Evolutionary conservation across 176 grass and related monocot species (phyloP).

Genomic region (Phragmites australis): DNA sequence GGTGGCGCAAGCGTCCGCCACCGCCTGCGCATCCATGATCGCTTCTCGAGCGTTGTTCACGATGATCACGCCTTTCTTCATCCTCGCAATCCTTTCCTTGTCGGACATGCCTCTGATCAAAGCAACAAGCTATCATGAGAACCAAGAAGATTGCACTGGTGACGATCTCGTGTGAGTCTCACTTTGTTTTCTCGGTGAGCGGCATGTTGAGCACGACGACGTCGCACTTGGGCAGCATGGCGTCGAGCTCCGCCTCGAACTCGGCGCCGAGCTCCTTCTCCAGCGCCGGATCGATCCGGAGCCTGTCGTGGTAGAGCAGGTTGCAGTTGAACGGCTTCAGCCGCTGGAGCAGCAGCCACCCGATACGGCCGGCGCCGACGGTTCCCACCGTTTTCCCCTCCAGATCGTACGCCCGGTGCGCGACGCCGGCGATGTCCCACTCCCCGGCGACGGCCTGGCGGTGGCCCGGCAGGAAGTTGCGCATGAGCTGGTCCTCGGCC

Average conservation of each 20-base stretch:
- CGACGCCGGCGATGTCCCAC: slow-evolving; percentile 55
- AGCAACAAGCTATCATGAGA: background rate
- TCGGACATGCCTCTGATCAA: slow-evolving; percentile 66
- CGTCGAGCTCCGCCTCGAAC: slow-evolving; percentile 54
- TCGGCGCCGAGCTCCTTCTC: slow-evolving; percentile 47
- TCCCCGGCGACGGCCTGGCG: slow-evolving; percentile 37
- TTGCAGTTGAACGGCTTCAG: slow-evolving; percentile 52
- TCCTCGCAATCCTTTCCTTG: slow-evolving; percentile 72
- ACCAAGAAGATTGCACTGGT: too few relatives aligned
- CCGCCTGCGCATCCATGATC: slow-evolving; percentile 74
- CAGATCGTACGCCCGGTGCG: slow-evolving; percentile 50
- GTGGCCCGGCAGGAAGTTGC: slow-evolving; percentile 57
- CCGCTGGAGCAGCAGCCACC: slow-evolving; percentile 43
- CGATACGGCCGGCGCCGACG: slow-evolving; percentile 51
- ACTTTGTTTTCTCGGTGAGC: slow-evolving; percentile 57
- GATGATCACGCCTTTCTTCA: slow-evolving; percentile 79
- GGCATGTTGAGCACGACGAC: slow-evolving; percentile 59
- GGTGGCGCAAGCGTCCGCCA: slow-evolving; percentile 64
- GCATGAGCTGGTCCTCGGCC: slow-evolving; percentile 58
- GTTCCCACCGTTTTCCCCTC: slow-evolving; percentile 59
- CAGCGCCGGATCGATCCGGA: slow-evolving; percentile 8
- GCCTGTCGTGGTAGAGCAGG: slow-evolving; percentile 52
- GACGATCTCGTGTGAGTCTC: background rate
- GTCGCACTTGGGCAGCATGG: slow-evolving; percentile 58
- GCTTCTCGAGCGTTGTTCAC: slow-evolving; percentile 86